These are phyloP conservation scores for Hortaea werneckii DNA, from an alignment of 2,329 filamentous ascomycete species.

Conservation along the genomic window DNA sequence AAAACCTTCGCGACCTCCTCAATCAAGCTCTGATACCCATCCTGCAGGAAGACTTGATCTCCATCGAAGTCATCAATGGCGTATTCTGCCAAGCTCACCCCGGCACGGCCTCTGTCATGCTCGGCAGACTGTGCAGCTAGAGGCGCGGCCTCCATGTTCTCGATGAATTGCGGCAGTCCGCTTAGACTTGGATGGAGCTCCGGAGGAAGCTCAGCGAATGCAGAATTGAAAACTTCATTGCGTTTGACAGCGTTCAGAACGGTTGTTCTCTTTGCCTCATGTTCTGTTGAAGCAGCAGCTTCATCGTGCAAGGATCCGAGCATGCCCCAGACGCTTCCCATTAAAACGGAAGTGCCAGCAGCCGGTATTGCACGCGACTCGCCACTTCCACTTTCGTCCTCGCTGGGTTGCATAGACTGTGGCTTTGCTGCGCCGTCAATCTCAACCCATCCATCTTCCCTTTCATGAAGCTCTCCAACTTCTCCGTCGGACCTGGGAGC, in stretches of 20 bases:
- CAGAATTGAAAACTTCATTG: slow-evolving; percentile 4
- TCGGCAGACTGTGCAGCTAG: slow-evolving; percentile 16
- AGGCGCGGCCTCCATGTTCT: slow-evolving; percentile 17
- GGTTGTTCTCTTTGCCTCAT: slow-evolving; percentile 9
- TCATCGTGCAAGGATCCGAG: slow-evolving; percentile 11
- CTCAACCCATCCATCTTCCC: slow-evolving; percentile 4
- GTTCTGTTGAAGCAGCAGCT: slow-evolving; percentile 4
- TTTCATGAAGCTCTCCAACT: slow-evolving; percentile 2
- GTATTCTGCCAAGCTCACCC: slow-evolving; percentile 15
- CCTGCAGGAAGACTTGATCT: slow-evolving; percentile 17
- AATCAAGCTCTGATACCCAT: slow-evolving; percentile 15
- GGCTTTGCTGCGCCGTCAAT: background rate
- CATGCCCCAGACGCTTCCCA: slow-evolving; percentile 10
- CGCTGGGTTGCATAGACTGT: background rate
- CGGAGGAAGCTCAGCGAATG: slow-evolving; percentile 7
- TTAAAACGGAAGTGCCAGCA: slow-evolving; percentile 5
- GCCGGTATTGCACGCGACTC: slow-evolving; percentile 9
- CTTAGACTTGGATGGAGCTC: slow-evolving; percentile 10
- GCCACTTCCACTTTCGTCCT: background rate
- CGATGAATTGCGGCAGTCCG: slow-evolving; percentile 14
- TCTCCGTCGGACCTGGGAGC: background rate
- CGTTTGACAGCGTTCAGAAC: slow-evolving; percentile 11
- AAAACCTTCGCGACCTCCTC: slow-evolving; percentile 13
- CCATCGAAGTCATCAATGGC: slow-evolving; percentile 19
- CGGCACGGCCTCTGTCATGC: slow-evolving; percentile 4